phyloP scores from a whole-genome alignment of 2,329 filamentous ascomycete species.

The Ramularia collo-cygni region DNA sequence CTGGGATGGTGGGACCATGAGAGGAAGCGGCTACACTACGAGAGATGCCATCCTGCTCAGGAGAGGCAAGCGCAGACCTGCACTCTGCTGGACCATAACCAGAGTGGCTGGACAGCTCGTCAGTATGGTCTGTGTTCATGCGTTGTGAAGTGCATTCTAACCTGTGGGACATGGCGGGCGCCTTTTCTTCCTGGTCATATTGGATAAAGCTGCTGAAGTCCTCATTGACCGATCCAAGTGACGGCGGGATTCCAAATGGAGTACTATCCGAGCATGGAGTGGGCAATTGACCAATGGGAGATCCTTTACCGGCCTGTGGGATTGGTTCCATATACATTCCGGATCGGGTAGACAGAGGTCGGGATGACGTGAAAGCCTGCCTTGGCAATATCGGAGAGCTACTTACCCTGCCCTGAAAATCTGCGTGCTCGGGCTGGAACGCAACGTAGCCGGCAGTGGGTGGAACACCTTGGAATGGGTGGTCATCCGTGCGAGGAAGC shows the following conservation, averaged over 20 bases:
- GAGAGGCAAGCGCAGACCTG: conserved; percentile 7
- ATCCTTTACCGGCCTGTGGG: neutral
- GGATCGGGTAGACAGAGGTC: conserved; percentile 2
- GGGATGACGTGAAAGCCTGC: conserved; percentile 2
- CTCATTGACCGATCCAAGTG: conserved; percentile 12
- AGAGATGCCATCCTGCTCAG: conserved; percentile 6
- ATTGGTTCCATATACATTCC: neutral
- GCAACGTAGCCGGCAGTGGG: conserved; percentile 9
- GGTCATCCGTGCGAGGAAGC: conserved; percentile 21
- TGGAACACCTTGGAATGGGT: conserved; percentile 7
- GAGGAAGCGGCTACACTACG: conserved; percentile 9
- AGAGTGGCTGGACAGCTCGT: conserved; percentile 14
- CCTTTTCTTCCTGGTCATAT: conserved; percentile 24
- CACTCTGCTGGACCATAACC: conserved; percentile 7
- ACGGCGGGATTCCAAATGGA: conserved; percentile 1
- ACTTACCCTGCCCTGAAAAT: conserved; percentile 15
- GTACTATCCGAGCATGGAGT: neutral
- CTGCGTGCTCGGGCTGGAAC: conserved; percentile 8
- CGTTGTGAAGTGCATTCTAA: conserved; percentile 12
- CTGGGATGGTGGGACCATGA: conserved; percentile 12
- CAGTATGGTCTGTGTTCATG: conserved; percentile 9
- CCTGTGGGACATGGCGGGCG: conserved; percentile 15
- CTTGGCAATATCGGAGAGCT: conserved; percentile 4
- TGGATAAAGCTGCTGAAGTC: conserved; percentile 25
- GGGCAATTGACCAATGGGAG: conserved; percentile 8